Evolutionary conservation across 116 monocot genomes (phyloP).

Genomic region (Papilionanthe hybrid): DNA sequence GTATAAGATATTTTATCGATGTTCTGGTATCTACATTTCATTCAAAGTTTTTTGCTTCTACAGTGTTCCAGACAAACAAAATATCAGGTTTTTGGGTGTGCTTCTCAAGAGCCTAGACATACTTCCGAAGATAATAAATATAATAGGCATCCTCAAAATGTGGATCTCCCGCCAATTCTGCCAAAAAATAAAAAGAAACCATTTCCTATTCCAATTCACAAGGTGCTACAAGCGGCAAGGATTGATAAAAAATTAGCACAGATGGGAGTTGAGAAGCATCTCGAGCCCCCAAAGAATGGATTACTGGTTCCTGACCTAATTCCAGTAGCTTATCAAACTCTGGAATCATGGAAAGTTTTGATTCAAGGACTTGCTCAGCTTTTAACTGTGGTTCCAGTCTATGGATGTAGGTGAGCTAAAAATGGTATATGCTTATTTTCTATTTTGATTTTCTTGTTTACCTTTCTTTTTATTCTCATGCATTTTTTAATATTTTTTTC

Average conservation of each 20-base stretch:
- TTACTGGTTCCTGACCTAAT: constrained; percentile 78
- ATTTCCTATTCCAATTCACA: constrained; percentile 63
- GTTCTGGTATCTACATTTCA: background rate
- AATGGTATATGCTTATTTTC: background rate
- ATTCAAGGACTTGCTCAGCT: constrained; percentile 83
- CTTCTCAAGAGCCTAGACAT: constrained; percentile 16
- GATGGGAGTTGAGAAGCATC: constrained; percentile 83
- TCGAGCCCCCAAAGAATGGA: constrained; percentile 88
- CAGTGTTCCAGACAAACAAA: constrained; percentile 4
- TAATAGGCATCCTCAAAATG: constrained; percentile 56
- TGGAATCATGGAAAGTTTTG: constrained; percentile 80
- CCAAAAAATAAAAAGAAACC: constrained; percentile 89
- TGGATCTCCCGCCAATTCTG: constrained; percentile 66
- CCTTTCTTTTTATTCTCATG: background rate
- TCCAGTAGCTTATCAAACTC: constrained; percentile 69
- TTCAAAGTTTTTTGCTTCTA: background rate
- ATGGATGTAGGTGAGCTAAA: constrained; percentile 74
- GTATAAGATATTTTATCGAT: background rate
- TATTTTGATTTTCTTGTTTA: background rate
- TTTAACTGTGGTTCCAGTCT: constrained; percentile 63
- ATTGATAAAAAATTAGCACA: constrained; percentile 61
- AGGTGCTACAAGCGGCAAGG: constrained; percentile 52
- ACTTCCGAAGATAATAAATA: constrained; percentile 20
- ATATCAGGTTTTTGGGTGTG: constrained; percentile 9
- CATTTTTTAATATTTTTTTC: background rate